Conservation (phyloP, 148 eudicot genomes). For the Rhododendron simsii region DNA sequence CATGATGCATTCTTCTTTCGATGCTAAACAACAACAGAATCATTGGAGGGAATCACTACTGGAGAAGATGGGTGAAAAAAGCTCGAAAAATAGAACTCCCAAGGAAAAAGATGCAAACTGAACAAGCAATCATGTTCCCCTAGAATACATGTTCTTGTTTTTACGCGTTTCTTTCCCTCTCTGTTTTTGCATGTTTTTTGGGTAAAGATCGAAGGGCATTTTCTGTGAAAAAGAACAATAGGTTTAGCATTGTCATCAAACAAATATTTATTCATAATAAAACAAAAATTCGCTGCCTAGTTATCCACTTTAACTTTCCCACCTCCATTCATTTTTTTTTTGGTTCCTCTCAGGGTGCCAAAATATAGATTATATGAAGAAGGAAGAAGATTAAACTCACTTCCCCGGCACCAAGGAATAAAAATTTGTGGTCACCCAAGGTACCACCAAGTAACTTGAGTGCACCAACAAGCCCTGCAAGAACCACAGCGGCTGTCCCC, state of each 20-base stretch:
- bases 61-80: slow-evolving; percentile 1
- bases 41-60: background rate
- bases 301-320: background rate
- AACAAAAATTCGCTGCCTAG: background rate
- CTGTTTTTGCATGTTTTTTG: background rate
- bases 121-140: background rate
- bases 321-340: background rate
- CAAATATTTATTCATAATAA: background rate
- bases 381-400: slow-evolving; percentile 27
- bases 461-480: slow-evolving; percentile 81
- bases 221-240: background rate
- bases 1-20: background rate
- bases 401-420: slow-evolving; percentile 98
- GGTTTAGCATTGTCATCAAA: background rate
- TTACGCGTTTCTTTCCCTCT: background rate
- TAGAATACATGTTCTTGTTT: background rate
- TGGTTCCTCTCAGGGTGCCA: background rate
- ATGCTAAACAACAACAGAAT: background rate
- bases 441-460: slow-evolving; percentile 76
- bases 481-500: slow-evolving; percentile 95
- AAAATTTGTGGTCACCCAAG: slow-evolving; percentile 73
- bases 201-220: background rate
- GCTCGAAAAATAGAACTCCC: background rate
- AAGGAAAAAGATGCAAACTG: background rate
- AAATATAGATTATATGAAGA: background rate